Conservation (phyloP, 768 basidiomycete genomes). For the Cyclocybe cylindracea region DNA sequence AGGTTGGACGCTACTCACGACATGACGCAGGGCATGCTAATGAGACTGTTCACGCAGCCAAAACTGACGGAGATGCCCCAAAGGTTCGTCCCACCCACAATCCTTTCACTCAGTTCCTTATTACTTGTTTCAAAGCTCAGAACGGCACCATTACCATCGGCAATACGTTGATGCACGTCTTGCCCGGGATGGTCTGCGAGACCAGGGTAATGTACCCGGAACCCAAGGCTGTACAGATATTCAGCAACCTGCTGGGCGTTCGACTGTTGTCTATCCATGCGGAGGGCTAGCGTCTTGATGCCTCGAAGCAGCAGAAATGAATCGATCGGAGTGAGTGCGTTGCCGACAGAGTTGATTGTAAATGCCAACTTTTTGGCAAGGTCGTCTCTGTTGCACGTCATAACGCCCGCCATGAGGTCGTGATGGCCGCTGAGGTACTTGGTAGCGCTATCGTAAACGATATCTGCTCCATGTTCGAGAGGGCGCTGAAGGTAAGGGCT, state of each 20-base stretch:
- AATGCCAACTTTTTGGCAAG: slow-evolving; percentile 88
- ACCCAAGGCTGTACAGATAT: slow-evolving; percentile 84
- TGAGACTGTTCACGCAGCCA: slow-evolving; percentile 96
- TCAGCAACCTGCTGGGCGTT: slow-evolving; percentile 82
- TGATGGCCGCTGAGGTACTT: slow-evolving; percentile 99
- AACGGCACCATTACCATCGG: slow-evolving; percentile 91
- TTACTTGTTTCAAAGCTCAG: slow-evolving; percentile 93
- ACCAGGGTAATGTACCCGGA: slow-evolving; percentile 92
- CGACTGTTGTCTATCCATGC: slow-evolving; percentile 92
- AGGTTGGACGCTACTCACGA: slow-evolving; percentile 66
- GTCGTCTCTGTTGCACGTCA: slow-evolving; percentile 90
- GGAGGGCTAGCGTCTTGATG: slow-evolving; percentile 92
- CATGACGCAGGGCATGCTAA: slow-evolving; percentile 99
- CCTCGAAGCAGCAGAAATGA: slow-evolving; percentile 95
- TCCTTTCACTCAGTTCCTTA: slow-evolving; percentile 85
- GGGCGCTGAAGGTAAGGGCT: slow-evolving; percentile 96
- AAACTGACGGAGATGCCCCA: slow-evolving; percentile 99
- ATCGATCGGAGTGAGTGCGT: slow-evolving; percentile 93
- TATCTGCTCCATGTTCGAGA: slow-evolving; percentile 92
- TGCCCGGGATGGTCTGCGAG: slow-evolving; percentile 78
- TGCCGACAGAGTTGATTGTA: slow-evolving; percentile 90
- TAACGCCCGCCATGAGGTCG: slow-evolving; percentile 97
- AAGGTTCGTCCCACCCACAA: slow-evolving; percentile 88
- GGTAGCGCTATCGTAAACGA: slow-evolving; percentile 97
- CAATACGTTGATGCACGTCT: slow-evolving; percentile 89